Evolutionary conservation across 306 rosid species (phyloP), one percentile per base, ranked within the genome.

Genomic region (Prunus mongolica): DNA sequence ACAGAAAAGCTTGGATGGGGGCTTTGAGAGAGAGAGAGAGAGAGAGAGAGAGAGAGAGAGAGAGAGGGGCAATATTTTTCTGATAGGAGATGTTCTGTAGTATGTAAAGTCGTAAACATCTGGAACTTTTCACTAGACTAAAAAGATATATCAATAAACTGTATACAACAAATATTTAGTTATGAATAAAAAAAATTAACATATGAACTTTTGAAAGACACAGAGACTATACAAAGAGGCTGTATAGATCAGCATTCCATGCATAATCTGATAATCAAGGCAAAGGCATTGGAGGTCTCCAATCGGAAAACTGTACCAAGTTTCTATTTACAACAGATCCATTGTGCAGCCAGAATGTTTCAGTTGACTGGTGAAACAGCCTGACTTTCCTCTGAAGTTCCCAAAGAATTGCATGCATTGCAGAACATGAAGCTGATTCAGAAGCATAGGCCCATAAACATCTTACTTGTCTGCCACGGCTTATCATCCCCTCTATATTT

Each of bases 281-380:
- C 84, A 91, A 85, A 63, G 90, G 90, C 74, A 96, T 64, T 8
- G 97, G 97, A 54, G 81, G 80, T 80, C 84, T 89, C 99, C 98
- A 92, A 52, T 86, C 84, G 6, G 93, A 83, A 83, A 96, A 96
- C 64, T 87, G 84, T 16, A 89, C 87, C 47, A 87, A n/a, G 78
- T 90, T 79, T 76, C 93, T 87, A 83, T 92, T 88, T 74, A 92
- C 89, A 75, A 85, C 28, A 22, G 99, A 87, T 67, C 89, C 93
- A 61, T 96, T 88, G 73, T 91, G 98, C 83, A 96, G 76, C 99
- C 99, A 96, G 78, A 96, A 96, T 60, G 98, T 92, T 88, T 91
- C 98, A 25, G 87, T 84, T 60, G 99, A 96, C 52, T 92, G 97
- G 79, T 96, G 97, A 86, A 96, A 96, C 64, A 82, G 84, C 86